Percentiles rank a stretch among this genome's conserved stretches.
phyloP scores from a whole-genome alignment of 768 basidiomycete genomes.

The Dictyophora rubrovolvata region DNA sequence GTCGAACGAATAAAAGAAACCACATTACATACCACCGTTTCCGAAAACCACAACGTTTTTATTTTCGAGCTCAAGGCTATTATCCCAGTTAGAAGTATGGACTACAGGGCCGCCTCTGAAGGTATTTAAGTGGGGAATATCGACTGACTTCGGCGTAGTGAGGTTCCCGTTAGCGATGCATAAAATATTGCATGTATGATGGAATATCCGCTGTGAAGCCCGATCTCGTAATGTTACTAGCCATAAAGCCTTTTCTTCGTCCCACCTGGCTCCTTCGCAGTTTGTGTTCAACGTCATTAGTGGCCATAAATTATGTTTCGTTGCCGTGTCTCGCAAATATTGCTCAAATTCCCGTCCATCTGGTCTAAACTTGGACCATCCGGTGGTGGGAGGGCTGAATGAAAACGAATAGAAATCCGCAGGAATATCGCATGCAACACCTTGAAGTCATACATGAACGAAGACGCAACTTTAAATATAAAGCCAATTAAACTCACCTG shows the following conservation, averaged over 20 bases:
- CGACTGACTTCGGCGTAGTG: conserved; percentile 10
- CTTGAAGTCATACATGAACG: neutral
- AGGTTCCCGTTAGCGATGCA: conserved; percentile 14
- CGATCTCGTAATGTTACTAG: conserved; percentile 10
- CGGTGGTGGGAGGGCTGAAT: neutral
- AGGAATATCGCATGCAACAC: neutral
- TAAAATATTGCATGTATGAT: conserved; percentile 14
- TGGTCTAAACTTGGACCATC: neutral
- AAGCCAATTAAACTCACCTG: neutral
- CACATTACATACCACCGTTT: conserved; percentile 14
- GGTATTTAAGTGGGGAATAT: conserved; percentile 8
- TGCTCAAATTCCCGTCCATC: neutral
- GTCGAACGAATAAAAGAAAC: neutral
- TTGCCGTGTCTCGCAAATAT: conserved; percentile 12
- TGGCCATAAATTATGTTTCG: conserved; percentile 11
- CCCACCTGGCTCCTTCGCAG: conserved; percentile 11
- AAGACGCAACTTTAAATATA: neutral
- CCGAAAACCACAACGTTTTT: conserved; percentile 19
- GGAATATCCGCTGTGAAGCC: conserved; percentile 5
- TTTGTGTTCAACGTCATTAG: conserved; percentile 9
- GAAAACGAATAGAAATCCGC: conserved; percentile 2
- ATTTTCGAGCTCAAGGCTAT: conserved; percentile 11
- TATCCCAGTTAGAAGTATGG: conserved; percentile 15
- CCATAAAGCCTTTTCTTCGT: conserved; percentile 11
- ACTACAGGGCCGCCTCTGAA: conserved; percentile 14